Conservation (phyloP, 1,139 yeast species). For the Pneumocystis canis region DNA sequence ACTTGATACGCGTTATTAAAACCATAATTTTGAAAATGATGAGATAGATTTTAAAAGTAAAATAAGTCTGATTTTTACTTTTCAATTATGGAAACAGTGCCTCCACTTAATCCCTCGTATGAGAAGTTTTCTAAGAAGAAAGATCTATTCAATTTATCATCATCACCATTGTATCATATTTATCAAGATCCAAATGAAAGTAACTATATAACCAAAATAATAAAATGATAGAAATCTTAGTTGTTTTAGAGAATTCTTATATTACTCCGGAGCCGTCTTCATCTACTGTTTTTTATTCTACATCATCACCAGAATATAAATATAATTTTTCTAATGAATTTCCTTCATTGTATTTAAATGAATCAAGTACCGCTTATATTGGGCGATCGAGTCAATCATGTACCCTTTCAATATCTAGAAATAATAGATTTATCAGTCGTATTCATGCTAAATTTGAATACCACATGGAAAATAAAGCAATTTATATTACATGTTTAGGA, state of each 20-base stretch:
- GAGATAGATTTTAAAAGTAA: background rate
- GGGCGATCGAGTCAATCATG: constrained; percentile 1
- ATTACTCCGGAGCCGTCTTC: background rate
- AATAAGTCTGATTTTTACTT: background rate
- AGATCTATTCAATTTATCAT: background rate
- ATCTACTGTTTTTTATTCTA: background rate
- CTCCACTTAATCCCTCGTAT: background rate
- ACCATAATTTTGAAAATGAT: background rate
- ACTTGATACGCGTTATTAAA: background rate
- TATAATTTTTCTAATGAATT: background rate
- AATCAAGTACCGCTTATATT: background rate
- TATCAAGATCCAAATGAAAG: background rate
- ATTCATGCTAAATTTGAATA: background rate
- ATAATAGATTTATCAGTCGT: background rate
- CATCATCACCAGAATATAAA: background rate
- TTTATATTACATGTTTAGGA: constrained; percentile 1
- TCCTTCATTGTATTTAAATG: background rate
- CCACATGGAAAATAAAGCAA: background rate
- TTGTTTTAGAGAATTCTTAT: background rate
- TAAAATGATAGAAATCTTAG: background rate
- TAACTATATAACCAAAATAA: background rate
- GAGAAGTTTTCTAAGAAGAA: background rate
- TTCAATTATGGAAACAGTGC: background rate
- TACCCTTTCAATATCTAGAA: background rate
- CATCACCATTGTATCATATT: background rate